Base-by-base conservation (phyloP, 2,329 filamentous ascomycete species). In the Pseudogymnoascus sp. region DNA sequence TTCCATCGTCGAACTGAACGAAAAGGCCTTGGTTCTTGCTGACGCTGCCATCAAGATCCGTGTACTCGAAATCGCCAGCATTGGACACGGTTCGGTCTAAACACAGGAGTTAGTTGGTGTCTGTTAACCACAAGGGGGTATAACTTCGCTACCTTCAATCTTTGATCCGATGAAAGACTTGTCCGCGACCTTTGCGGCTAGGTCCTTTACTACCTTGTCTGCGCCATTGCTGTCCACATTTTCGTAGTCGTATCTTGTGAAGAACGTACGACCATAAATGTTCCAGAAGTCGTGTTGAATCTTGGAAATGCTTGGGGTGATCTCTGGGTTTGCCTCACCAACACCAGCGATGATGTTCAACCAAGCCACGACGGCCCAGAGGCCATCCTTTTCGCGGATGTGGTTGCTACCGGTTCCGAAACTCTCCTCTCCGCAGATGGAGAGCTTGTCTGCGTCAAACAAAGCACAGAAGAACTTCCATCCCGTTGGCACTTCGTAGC, bases 401-500 rank as follows among this genome's bases (percentile, higher is more conserved):
- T 99, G 95, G 82, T 99, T 97, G 78, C 90, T 96, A 40, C 95
- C 95, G 10, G 95, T 99, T 69, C 95, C 95, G 76, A 99, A 99
- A 68, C 90, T 95, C 83, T 99, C 95, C 79, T 99, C 95, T 64
- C 95, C 95, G 74, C 95, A 99, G 75, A 99, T 99, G 73, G 95
- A 96, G 74, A 97, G 88, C 83, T 96, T 96, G 79, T 96, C 82
- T 68, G 91, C 89, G 73, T 97, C 93, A 72, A 97, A 96, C 64
- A 97, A 84, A 71, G 92, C 91, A 75, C 93, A 97, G 87, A 97
- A 97, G 83, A 97, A 97, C 78, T 97, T 97, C 95, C 95, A 99
- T 72, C 95, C 95, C 0, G 95, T 99, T 38, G 95, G 95, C 1
- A 99, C 95, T 78, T 99, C 95, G 79, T 99, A 99, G 78, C 86